phyloP scores from a whole-genome alignment of 1,284 basidiomycete genomes.

The Peniophora sp. region DNA sequence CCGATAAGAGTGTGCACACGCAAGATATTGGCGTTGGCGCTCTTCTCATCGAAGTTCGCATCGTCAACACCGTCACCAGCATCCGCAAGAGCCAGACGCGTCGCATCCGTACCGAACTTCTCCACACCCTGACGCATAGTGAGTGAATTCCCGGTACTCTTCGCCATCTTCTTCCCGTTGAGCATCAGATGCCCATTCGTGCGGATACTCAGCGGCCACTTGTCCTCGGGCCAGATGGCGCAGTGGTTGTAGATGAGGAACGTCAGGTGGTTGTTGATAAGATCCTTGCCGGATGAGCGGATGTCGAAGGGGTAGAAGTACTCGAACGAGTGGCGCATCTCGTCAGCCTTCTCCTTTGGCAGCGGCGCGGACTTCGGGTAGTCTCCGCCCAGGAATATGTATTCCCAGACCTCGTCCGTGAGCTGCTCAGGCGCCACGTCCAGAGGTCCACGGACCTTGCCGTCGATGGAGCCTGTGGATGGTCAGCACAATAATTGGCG shows the following conservation, averaged over 20 bases:
- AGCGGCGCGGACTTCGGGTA: slow-evolving; percentile 69
- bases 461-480: slow-evolving; percentile 61
- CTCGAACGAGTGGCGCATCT: slow-evolving; percentile 85
- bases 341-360: slow-evolving; percentile 71
- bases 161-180: slow-evolving; percentile 99
- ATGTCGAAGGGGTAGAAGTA: slow-evolving; percentile 99
- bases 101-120: slow-evolving; percentile 93
- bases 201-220: slow-evolving; percentile 90
- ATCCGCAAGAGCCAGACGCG: slow-evolving; percentile 88
- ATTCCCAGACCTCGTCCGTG: slow-evolving; percentile 98
- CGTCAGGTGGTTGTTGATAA: slow-evolving; percentile 94
- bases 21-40: slow-evolving; percentile 95
- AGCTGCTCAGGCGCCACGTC: slow-evolving; percentile 87
- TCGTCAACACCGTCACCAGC: slow-evolving; percentile 98
- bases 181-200: slow-evolving; percentile 97
- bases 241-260: slow-evolving; percentile 95
- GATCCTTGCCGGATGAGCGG: slow-evolving; percentile 97
- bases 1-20: slow-evolving; percentile 86
- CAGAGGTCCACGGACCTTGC: slow-evolving; percentile 74
- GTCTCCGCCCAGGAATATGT: slow-evolving; percentile 75
- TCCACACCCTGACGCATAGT: slow-evolving; percentile 72
- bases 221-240: slow-evolving; percentile 89
- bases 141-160: slow-evolving; percentile 89
- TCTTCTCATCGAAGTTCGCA: slow-evolving; percentile 98
- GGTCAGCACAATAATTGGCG: slow-evolving; percentile 8